Evolutionary conservation across 192 early-diverging fungal species (phyloP), one percentile per base, ranked within the genome.

Genomic region (Backusella sp.): DNA sequence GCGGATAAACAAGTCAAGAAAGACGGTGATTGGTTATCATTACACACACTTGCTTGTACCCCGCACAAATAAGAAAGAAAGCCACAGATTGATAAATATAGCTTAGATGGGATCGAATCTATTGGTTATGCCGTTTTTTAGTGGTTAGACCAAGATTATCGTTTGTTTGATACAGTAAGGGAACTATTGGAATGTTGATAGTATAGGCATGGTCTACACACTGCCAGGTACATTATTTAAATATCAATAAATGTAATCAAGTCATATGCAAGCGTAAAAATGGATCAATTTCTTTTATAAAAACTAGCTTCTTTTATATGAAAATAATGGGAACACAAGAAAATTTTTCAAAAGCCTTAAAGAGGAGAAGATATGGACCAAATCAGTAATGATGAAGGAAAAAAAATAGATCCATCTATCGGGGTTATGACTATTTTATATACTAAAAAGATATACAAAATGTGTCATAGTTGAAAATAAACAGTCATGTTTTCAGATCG

Each of bases 271-370:
- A 17, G 14, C 14, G 42, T 44, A 44, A 49, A 49, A 44, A 19
- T n/a, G 6, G 19, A 17, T 0, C 6, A n/a, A 17, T n/a, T 17
- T 49, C 46, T n/a, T 49, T 49, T 19, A n/a, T 21, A 49, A 49
- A 49, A 49, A 21, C 19, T 21, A 49, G 19, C 46, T 49, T 49
- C 46, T 62, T 26, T 62, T 62, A 62, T 28, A 62, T 62, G 56
- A 62, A 62, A 62, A 59, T 28, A 49, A 14, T 62, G 56, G 56
- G 56, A 62, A 62, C 56, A 62, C 56, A 62, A 62, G 11, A 26
- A 26, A 14, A 4, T 5, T 28, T 23, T 62, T 62, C 26, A 59
- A 59, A 12, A 26, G 11, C 53, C 21, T 62, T 62, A 28, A 62
- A 62, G 56, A 62, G 56, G 56, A 23, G 56, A 62, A 62, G 56